Conservation (phyloP, 2,329 filamentous ascomycete genomes). For the Colletotrichum tabaci region DNA sequence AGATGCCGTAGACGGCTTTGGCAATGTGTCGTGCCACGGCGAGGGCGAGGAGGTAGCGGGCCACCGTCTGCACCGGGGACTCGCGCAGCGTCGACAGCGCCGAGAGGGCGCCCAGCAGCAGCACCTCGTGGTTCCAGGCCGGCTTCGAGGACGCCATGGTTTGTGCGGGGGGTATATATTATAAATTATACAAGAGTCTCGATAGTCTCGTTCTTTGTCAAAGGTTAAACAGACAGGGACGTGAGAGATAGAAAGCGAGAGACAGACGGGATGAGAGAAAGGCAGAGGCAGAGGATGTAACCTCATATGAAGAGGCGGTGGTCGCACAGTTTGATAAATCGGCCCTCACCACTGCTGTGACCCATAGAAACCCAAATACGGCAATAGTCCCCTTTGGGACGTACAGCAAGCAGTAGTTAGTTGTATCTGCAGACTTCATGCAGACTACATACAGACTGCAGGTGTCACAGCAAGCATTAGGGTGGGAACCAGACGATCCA, state of each 20-base stretch:
- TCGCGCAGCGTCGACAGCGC: constrained; percentile 3
- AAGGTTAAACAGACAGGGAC: no score
- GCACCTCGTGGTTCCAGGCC: constrained; percentile 5
- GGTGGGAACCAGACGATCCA: background rate
- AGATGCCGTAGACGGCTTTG: constrained; percentile 49
- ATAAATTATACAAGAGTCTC: no score
- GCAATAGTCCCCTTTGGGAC: background rate
- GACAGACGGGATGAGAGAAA: background rate
- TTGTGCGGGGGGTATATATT: background rate
- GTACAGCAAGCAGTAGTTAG: no score
- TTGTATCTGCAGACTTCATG: no score
- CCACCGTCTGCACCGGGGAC: constrained; percentile 2
- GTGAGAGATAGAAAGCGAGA: no score
- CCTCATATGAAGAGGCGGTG: background rate
- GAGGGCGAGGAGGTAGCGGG: background rate
- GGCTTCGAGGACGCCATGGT: constrained; percentile 4
- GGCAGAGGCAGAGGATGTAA: background rate
- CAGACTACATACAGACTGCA: background rate
- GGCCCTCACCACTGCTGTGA: no score
- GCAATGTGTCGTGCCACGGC: background rate
- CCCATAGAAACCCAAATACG: background rate
- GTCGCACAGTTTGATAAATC: background rate
- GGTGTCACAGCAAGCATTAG: background rate
- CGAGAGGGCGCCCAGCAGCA: background rate
- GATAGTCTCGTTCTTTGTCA: no score